A percentile compares a stretch with the other conserved stretches of the same genome.
phyloP scores from a whole-genome alignment of 352 stramenopile species.

The Halophytophthora batemanensis region DNA sequence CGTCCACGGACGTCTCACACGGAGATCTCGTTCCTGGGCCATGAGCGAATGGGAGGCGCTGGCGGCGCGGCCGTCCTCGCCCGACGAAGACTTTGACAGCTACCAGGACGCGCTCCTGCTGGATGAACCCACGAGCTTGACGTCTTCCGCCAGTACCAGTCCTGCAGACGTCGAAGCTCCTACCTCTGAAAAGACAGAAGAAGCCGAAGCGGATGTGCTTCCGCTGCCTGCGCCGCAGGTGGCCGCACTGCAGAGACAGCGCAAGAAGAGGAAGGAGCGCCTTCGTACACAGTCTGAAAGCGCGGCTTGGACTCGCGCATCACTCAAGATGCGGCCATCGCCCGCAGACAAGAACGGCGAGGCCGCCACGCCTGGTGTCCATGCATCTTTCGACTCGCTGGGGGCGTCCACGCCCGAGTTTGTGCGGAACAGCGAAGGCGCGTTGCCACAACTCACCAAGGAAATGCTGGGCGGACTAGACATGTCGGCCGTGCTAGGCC shows the following conservation, averaged over 20 bases:
- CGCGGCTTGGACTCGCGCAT: constrained; percentile 67
- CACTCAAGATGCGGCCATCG: constrained; percentile 53
- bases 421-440: constrained; percentile 52
- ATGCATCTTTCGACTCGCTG: constrained; percentile 14
- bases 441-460: constrained; percentile 37
- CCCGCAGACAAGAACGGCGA: constrained; percentile 21
- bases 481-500: constrained; percentile 19
- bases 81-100: constrained; percentile 24
- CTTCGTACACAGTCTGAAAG: constrained; percentile 78
- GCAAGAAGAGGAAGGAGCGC: constrained; percentile 49
- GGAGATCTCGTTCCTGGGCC: neutral
- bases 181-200: constrained; percentile 19
- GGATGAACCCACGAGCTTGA: constrained; percentile 26
- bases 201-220: constrained; percentile 17
- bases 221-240: constrained; percentile 1
- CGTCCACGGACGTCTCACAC: neutral
- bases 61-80: constrained; percentile 12
- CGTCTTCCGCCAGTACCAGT: constrained; percentile 39
- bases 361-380: constrained; percentile 23
- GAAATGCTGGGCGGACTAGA: constrained; percentile 53
- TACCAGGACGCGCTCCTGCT: constrained; percentile 25
- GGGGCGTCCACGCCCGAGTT: constrained; percentile 16
- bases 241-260: constrained; percentile 11
- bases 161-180: constrained; percentile 22
- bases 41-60: constrained; percentile 22